Base-by-base conservation (phyloP, 1,139 yeast species). In the Ogataea hybrid region DNA sequence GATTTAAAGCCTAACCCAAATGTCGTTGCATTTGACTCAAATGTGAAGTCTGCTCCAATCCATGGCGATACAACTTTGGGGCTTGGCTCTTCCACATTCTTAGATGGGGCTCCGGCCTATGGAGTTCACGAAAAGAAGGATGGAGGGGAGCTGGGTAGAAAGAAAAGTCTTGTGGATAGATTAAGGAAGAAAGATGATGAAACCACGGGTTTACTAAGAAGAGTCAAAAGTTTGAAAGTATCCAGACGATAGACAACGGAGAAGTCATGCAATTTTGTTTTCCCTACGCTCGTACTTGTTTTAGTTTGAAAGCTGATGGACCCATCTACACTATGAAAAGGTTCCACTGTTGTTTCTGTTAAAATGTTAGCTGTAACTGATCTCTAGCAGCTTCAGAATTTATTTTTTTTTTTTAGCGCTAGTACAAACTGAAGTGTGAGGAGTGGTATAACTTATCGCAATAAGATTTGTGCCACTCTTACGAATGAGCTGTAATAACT, bases 71-170 rank as follows among this genome's bases (percentile, higher is more conserved):
- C 84, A 2, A 85, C 97, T 0, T 75, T 84, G 43, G 98, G 98
- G 1, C 73, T 92, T 39, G 98, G 98, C 3, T 78, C 94, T 2
- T 76, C 96, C 2, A 92, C 98, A 0, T 92, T 92, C 61, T 64
- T 92, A 51, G 97, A 92, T 62, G 98, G 98, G 28, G 94, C 97
- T 0, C 97, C 97, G 14, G 98, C 97, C 3, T 82, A 95, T 22
- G 67, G 69, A 14, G 67, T 64, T n/a, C 65, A 67, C 25, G 58
- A 55, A 35, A 68, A 69, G 39, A 49, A 48, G 15, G 52, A 42
- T 12, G 52, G 56, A 33, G 69, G 70, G 20, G 78, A 77, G 2
- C 61, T 84, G 46, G 74, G 76, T 20, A 77, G 90, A 64, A 86
- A 85, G 64, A 87, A 87, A 69, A 83, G 94, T 9, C 61, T 85